Conservation (phyloP, 2,329 filamentous ascomycete genomes). For the Helotiales sp. region DNA sequence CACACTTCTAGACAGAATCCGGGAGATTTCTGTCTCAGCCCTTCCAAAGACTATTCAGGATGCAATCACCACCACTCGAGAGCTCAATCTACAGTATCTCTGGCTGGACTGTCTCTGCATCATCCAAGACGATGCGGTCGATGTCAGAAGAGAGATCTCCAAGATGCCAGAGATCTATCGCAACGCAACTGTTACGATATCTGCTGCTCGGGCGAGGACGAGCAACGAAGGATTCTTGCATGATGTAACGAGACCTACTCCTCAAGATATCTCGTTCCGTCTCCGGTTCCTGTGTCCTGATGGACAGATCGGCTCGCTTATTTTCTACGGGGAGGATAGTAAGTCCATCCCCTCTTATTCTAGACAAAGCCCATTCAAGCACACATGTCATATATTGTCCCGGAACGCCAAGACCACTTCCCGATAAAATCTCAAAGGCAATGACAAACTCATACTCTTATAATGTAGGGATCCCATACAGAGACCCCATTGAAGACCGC, state of each 20-base stretch:
- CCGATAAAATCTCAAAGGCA: no score
- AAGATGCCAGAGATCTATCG: background rate
- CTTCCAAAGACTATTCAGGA: conserved; percentile 1
- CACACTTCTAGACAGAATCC: background rate
- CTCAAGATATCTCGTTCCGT: background rate
- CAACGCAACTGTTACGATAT: background rate
- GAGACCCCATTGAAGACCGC: conserved; percentile 2
- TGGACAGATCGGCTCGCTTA: background rate
- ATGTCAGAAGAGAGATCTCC: background rate
- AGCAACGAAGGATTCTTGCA: background rate
- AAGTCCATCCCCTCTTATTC: background rate
- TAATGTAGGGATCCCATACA: background rate
- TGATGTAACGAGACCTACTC: background rate
- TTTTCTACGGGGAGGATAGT: background rate
- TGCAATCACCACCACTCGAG: background rate
- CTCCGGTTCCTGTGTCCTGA: background rate
- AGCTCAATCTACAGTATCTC: background rate
- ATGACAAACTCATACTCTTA: background rate
- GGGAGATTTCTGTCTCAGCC: background rate
- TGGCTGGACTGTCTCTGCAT: conserved; percentile 9
- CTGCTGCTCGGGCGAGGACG: background rate
- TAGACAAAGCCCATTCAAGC: no score
- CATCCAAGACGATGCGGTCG: background rate
- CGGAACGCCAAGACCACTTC: no score
- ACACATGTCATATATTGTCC: no score